phyloP scores from a whole-genome alignment of 495 filamentous ascomycete species.

The Penicillium antarcticum region DNA sequence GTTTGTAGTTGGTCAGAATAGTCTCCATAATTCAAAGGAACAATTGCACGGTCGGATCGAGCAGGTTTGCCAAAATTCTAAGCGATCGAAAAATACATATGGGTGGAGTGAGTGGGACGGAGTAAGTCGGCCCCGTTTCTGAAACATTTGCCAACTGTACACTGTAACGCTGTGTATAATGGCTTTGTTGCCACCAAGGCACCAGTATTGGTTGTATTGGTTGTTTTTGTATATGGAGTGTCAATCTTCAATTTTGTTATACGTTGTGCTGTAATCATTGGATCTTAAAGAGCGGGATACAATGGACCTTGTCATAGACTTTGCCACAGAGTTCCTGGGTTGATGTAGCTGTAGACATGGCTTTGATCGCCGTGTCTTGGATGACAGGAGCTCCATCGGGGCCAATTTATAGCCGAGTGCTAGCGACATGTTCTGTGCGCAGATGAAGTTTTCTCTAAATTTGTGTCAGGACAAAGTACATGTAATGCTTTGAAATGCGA shows the following conservation, averaged over 20 bases:
- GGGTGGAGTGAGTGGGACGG: conserved; percentile 17
- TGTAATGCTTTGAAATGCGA: too few relatives aligned
- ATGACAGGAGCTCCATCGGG: conserved; percentile 8
- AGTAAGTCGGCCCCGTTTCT: conserved; percentile 13
- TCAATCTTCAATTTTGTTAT: not conserved
- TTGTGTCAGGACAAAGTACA: not conserved
- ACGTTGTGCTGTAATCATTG: not conserved
- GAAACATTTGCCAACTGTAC: conserved; percentile 21
- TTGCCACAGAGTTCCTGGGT: not conserved
- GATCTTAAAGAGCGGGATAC: not conserved
- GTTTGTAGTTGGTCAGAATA: too few relatives aligned
- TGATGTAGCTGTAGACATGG: conserved; percentile 14
- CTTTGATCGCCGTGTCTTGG: conserved; percentile 12
- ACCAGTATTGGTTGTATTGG: not conserved
- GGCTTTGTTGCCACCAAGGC: not conserved
- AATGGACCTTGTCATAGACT: not conserved
- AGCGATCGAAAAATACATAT: conserved; percentile 4
- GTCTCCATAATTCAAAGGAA: not conserved
- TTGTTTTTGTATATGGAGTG: not conserved
- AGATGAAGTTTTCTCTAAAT: not conserved
- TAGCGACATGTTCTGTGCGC: not conserved
- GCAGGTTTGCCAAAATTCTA: not conserved
- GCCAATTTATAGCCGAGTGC: not conserved
- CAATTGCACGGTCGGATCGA: too few relatives aligned
- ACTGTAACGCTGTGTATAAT: not conserved